Base-by-base conservation (phyloP, 2,329 filamentous ascomycete species). In the Ophiostoma piceae region DNA sequence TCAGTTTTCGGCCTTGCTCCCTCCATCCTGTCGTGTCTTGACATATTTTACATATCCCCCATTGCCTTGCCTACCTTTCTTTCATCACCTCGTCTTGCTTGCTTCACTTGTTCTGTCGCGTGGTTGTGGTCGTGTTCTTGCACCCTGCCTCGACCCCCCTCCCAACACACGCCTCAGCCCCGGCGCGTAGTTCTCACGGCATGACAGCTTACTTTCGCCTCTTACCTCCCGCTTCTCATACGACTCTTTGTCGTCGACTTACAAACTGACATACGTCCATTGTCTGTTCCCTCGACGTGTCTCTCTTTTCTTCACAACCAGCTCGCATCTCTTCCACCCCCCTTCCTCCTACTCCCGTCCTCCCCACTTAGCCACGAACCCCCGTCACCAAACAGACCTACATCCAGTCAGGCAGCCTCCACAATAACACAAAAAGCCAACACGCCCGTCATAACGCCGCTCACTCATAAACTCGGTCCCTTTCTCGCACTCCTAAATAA, bases 291-390 rank as follows among this genome's bases (percentile, higher is more conserved):
- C 51, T 57, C 62, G 35, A 39, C 16, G 60, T 39, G 32, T 22
- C 11, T 26, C 62, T 65, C 35, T 19, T 69, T 19, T 69, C 47
- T 69, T 66, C 60, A 54, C 51, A 47, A 43, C 32, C 43, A 12
- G 37, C 67, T 66, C 43, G 7, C 43, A 47, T n/a, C 43, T 47
- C 54, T 47, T 22, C 65, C 68, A 65, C 65, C 37, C 64, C 51
- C 54, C 67, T 37, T 29, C 64, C 68, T 67, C 68, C 64, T 47
- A 41, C 54, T 47, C 51, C 54, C 66, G 26, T 64, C 66, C 67
- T 73, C 72, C 71, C 71, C 71, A 71, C 71, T 72, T 69, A 71
- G 66, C 71, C 71, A 73, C 72, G 66, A 57, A 51, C 43, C 60
- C 51, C 51, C 68, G 60, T 71, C 51, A n/a, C 68, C 70, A 69